Evolutionary conservation across 441 rosid genomes (phyloP), one percentile per base, ranked within the genome.

Genomic region (Jatropha podagrica): DNA sequence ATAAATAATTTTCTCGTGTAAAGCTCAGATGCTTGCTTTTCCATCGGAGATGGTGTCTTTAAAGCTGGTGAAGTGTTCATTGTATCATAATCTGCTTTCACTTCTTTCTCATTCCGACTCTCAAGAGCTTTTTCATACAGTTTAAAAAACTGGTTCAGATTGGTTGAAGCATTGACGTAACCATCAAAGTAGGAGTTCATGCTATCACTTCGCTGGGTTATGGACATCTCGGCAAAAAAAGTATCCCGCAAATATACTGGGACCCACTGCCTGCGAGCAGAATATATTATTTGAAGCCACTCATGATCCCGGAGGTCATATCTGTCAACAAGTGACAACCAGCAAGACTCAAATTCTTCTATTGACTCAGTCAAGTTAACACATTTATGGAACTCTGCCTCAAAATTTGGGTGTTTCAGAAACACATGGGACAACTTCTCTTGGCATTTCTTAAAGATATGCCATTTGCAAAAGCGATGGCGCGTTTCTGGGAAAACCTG

Each of bases 21-120:
- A 62, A 89, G 89, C 59, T 84, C 90, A 27, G 99, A 90, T 55
- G 91, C 98, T 82, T 95, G 99, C 80, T 89, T 91, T 90, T 95
- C 99, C 98, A 91, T 95, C 14, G 99, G 99, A 76, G 99, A 95
- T 70, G 99, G 98, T 65, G 99, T 95, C 85, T 88, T 93, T 74
- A 90, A 82, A 78, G 75, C 84, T 49, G 97, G 96, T 32, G 88
- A 69, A 69, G 91, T 85, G 83, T 88, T 91, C 86, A 89, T 82
- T 9, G 99, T 90, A 65, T 93, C 98, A 74, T 85, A 89, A 80
- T 95, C 98, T 32, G 98, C 99, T 87, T 91, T 89, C 48, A 88
- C 89, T 83, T 95, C 99, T 85, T 92, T 93, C 85, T 89, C 96
- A 62, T 84, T 88, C 61, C 97, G 88, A 84, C 87, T 86, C 79